Conservation (phyloP, 2,329 filamentous ascomycete species). For the Lecanicillium sp. region DNA sequence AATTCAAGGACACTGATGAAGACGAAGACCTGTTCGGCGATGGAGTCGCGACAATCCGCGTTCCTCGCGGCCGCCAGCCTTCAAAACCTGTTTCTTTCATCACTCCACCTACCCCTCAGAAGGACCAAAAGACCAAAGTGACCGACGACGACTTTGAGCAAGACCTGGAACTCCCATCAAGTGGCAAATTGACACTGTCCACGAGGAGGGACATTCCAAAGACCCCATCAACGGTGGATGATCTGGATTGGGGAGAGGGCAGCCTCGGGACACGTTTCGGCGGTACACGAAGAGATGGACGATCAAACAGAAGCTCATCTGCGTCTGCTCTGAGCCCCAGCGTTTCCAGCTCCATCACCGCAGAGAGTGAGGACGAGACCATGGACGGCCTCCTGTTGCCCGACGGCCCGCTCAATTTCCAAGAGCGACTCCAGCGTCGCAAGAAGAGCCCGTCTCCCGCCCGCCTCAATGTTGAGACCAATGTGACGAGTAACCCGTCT, state of each 20-base stretch:
- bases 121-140: constrained; percentile 23
- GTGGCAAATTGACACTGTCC: constrained; percentile 57
- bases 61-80: constrained; percentile 49
- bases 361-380: constrained; percentile 88
- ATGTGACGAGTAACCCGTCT: constrained; percentile 6
- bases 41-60: constrained; percentile 58
- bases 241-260: constrained; percentile 90
- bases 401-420: constrained; percentile 73
- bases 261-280: constrained; percentile 86
- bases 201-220: constrained; percentile 53
- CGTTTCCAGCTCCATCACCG: constrained; percentile 80
- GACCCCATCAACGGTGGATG: constrained; percentile 57
- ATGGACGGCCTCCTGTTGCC: constrained; percentile 86
- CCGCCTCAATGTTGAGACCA: constrained; percentile 32
- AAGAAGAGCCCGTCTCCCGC: constrained; percentile 53
- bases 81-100: constrained; percentile 43
- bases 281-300: constrained; percentile 72
- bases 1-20: constrained; percentile 55
- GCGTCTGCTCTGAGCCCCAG: constrained; percentile 87
- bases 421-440: constrained; percentile 65
- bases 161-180: constrained; percentile 63
- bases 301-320: constrained; percentile 76
- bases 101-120: constrained; percentile 47
- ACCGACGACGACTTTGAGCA: constrained; percentile 61
- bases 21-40: constrained; percentile 58